A percentile compares a stretch with the other conserved stretches of the same genome.
Conservation (phyloP, 371 early-diverging fungal species). For the Dichotomocladium elegans region DNA sequence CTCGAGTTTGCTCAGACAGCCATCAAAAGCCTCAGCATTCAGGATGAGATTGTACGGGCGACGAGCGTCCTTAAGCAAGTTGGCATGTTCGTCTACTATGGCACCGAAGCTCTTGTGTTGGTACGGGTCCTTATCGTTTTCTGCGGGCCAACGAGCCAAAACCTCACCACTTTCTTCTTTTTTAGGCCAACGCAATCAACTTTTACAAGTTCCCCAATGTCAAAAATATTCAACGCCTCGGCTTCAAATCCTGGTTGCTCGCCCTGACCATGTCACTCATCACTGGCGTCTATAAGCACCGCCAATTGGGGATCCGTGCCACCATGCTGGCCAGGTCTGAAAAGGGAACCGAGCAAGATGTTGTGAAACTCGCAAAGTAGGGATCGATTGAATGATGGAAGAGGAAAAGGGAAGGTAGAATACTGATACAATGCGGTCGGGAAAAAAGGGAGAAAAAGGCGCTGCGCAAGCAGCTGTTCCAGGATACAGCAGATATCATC, state of each 20-base stretch:
- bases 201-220: slow-evolving; percentile 44
- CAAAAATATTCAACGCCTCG: slow-evolving; percentile 46
- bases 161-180: not conserved
- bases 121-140: slow-evolving; percentile 21
- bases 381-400: slow-evolving; percentile 1
- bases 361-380: slow-evolving; percentile 40
- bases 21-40: slow-evolving; percentile 43
- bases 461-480: slow-evolving; percentile 50
- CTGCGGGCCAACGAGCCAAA: no score
- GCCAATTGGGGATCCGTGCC: slow-evolving; percentile 38
- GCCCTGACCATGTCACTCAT: slow-evolving; percentile 61
- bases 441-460: slow-evolving; percentile 46
- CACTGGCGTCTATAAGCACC: slow-evolving; percentile 61
- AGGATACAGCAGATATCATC: slow-evolving; percentile 60
- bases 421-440: no score
- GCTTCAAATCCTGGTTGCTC: slow-evolving; percentile 61
- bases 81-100: slow-evolving; percentile 55
- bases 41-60: slow-evolving; percentile 52
- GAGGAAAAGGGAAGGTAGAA: no score
- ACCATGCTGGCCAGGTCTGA: slow-evolving; percentile 33
- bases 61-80: slow-evolving; percentile 48
- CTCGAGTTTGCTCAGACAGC: slow-evolving; percentile 58
- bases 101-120: slow-evolving; percentile 55
- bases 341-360: slow-evolving; percentile 25
- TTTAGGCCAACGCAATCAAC: slow-evolving; percentile 31